Evolutionary conservation across 345 rosid genomes (phyloP).

Genomic region (Gossypium raimondii): DNA sequence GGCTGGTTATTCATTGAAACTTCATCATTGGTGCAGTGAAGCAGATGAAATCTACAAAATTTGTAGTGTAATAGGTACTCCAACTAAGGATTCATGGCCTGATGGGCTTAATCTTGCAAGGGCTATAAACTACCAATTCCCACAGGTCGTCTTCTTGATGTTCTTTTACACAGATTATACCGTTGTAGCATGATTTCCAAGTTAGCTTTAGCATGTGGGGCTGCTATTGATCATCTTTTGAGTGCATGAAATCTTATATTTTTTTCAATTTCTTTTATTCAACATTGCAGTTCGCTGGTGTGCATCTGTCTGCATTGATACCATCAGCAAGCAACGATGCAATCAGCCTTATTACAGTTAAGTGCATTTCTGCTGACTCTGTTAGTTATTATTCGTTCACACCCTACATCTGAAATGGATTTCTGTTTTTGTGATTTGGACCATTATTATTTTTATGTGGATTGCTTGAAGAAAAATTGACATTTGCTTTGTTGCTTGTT

Average conservation of each 20-base stretch:
- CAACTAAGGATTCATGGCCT: slow-evolving; percentile 71
- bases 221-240: neutral
- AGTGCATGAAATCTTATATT: neutral
- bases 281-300: slow-evolving; percentile 12
- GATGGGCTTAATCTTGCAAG: slow-evolving; percentile 84
- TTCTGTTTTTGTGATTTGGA: neutral
- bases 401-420: neutral
- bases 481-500: neutral
- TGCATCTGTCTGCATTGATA: slow-evolving; percentile 15
- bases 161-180: neutral
- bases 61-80: slow-evolving; percentile 82
- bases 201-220: neutral
- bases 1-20: neutral
- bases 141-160: slow-evolving; percentile 35
- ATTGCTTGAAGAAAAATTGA: neutral
- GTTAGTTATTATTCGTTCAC: neutral
- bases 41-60: slow-evolving; percentile 94
- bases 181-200: neutral
- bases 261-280: neutral
- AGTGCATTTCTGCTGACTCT: slow-evolving; percentile 1
- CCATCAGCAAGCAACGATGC: slow-evolving; percentile 19
- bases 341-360: slow-evolving; percentile 15
- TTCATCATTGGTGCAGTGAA: slow-evolving; percentile 52
- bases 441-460: neutral
- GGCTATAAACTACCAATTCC: slow-evolving; percentile 72